Evolutionary conservation across 768 basidiomycete species (phyloP).

Genomic region (Leccinum obscurum): DNA sequence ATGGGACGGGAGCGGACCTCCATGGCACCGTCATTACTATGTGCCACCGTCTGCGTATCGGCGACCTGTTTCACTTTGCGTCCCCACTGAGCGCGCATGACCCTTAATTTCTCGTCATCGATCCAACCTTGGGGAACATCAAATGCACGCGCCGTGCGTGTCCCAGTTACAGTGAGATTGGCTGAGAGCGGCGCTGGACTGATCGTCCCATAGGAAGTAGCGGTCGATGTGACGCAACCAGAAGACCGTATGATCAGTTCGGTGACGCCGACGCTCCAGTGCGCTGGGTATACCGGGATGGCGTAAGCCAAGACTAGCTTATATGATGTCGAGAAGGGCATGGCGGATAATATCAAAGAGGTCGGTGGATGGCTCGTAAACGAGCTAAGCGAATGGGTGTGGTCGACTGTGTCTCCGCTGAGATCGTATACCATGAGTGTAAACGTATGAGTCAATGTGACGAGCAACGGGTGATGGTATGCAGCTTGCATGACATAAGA

Average conservation of each 20-base stretch:
- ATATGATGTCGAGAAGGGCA: conserved; percentile 55
- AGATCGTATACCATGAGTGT: conserved; percentile 73
- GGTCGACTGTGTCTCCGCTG: conserved; percentile 48
- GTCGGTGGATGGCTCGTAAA: conserved; percentile 80
- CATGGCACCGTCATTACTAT: too few species aligned
- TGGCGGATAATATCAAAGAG: conserved; percentile 72
- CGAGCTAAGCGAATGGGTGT: conserved; percentile 68
- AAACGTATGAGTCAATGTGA: conserved; percentile 68
- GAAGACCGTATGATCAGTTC: conserved; percentile 64
- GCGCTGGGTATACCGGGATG: conserved; percentile 74
- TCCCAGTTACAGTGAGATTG: conserved; percentile 51
- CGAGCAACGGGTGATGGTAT: conserved; percentile 77
- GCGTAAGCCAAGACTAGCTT: conserved; percentile 76
- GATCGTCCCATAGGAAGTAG: conserved; percentile 5
- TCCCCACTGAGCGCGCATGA: conserved; percentile 74
- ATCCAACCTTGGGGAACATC: conserved; percentile 75
- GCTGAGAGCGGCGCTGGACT: conserved; percentile 18
- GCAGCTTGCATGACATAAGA: conserved; percentile 61
- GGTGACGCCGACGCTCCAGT: conserved; percentile 78
- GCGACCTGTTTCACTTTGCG: conserved; percentile 70
- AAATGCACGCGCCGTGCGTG: conserved; percentile 65
- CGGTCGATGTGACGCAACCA: conserved; percentile 13
- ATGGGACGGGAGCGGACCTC: too few species aligned
- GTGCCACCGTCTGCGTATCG: conserved; percentile 58
- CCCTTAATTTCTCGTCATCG: conserved; percentile 59